Evolutionary conservation across 2,329 filamentous ascomycete genomes (phyloP).

Genomic region (Colletotrichum paranaense): DNA sequence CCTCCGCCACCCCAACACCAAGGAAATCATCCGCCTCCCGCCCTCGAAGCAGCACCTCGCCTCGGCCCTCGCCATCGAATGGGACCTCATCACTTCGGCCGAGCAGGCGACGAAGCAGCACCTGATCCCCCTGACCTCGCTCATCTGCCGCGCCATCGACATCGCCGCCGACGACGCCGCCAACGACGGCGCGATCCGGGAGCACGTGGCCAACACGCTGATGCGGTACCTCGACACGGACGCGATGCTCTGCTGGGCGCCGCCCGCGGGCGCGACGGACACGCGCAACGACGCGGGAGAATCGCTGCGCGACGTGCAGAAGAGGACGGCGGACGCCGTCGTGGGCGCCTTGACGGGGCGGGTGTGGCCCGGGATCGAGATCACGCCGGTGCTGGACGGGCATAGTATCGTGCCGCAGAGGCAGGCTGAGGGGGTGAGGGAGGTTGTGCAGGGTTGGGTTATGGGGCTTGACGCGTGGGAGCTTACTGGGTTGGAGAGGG

Average conservation of each 20-base stretch:
- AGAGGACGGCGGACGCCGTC: slow-evolving; percentile 75
- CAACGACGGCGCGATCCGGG: slow-evolving; percentile 65
- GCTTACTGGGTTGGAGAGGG: slow-evolving; percentile 87
- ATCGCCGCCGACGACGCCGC: slow-evolving; percentile 75
- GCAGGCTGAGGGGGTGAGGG: slow-evolving; percentile 80
- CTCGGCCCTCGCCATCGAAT: slow-evolving; percentile 88
- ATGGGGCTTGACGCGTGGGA: slow-evolving; percentile 79
- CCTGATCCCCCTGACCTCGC: slow-evolving; percentile 89
- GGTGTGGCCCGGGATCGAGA: slow-evolving; percentile 86
- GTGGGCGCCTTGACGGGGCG: slow-evolving; percentile 76
- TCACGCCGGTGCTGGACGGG: slow-evolving; percentile 82
- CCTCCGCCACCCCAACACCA: slow-evolving; percentile 80
- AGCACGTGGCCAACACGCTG: slow-evolving; percentile 73
- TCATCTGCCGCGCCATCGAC: slow-evolving; percentile 85
- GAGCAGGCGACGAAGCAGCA: slow-evolving; percentile 88
- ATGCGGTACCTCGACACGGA: slow-evolving; percentile 94
- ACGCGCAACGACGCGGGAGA: slow-evolving; percentile 59
- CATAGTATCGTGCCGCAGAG: slow-evolving; percentile 79
- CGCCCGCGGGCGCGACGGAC: slow-evolving; percentile 62
- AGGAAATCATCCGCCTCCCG: slow-evolving; percentile 78
- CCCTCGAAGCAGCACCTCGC: slow-evolving; percentile 83
- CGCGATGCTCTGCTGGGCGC: slow-evolving; percentile 89
- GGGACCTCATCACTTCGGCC: slow-evolving; percentile 85
- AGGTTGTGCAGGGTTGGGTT: slow-evolving; percentile 84
- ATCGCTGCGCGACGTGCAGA: slow-evolving; percentile 79